A percentile compares a stretch with the other conserved stretches of the same genome.
Conservation (phyloP, 139 green algal genomes). For the Haematococcus lacustris region DNA sequence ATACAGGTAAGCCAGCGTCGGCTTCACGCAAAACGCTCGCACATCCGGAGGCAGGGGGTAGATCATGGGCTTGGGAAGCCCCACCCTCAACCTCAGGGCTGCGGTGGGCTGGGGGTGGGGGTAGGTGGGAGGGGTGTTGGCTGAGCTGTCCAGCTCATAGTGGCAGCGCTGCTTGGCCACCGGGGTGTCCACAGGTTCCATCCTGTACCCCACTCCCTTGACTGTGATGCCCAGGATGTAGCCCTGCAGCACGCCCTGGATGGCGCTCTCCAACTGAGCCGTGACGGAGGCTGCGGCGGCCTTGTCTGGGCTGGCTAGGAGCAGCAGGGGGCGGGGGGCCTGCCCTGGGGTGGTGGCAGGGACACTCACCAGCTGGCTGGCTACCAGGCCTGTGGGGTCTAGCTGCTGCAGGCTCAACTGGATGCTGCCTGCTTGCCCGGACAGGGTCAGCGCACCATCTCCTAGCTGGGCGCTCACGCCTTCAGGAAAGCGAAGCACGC, state of each 20-base stretch:
- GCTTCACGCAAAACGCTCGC: constrained; percentile 48
- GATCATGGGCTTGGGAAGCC: constrained; percentile 33
- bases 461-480: constrained; percentile 9
- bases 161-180: background rate
- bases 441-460: constrained; percentile 13
- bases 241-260: constrained; percentile 40
- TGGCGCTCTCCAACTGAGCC: constrained; percentile 23
- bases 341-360: background rate
- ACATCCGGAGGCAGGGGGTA: constrained; percentile 38
- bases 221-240: constrained; percentile 48
- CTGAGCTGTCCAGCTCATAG: constrained; percentile 9
- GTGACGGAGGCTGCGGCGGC: constrained; percentile 19
- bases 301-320: constrained; percentile 32
- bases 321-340: constrained; percentile 19
- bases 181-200: constrained; percentile 21
- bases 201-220: constrained; percentile 50
- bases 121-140: constrained; percentile 29
- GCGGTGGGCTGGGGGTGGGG: constrained; percentile 32
- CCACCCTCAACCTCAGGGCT: constrained; percentile 36
- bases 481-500: constrained; percentile 17
- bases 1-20: constrained; percentile 49
- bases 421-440: constrained; percentile 31
- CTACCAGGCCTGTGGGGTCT: constrained; percentile 41
- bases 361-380: constrained; percentile 15
- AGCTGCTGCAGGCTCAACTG: constrained; percentile 17